phyloP scores from a whole-genome alignment of 371 early-diverging fungal species.

The Mucor racemosus region DNA sequence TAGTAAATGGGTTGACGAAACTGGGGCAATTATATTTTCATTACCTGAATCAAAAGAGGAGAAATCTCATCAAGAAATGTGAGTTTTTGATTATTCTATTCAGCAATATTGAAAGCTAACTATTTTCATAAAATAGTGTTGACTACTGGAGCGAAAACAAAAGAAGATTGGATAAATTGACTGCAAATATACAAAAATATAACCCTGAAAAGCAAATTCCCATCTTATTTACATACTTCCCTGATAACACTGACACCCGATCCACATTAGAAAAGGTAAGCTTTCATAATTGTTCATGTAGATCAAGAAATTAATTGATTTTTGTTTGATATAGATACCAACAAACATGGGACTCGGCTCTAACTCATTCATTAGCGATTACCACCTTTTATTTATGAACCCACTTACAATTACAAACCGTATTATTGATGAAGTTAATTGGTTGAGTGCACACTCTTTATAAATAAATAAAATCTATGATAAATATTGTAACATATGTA shows the following conservation, averaged over 20 bases:
- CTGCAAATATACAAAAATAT: constrained; percentile 11
- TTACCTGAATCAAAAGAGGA: constrained; percentile 31
- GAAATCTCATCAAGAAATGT: constrained; percentile 9
- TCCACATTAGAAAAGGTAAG: constrained; percentile 28
- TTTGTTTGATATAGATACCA: constrained; percentile 29
- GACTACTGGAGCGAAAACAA: constrained; percentile 34
- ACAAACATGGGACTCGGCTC: constrained; percentile 18
- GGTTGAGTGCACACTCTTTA: constrained; percentile 23
- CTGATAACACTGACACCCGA: constrained; percentile 15
- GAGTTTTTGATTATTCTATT: neutral
- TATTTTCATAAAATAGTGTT: neutral
- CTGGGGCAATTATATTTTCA: constrained; percentile 38
- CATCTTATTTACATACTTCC: constrained; percentile 42
- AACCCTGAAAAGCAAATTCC: constrained; percentile 31
- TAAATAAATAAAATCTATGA: neutral
- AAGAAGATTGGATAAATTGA: constrained; percentile 25
- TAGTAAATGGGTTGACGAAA: constrained; percentile 28
- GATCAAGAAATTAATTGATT: no score
- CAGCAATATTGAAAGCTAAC: neutral
- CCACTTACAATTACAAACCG: constrained; percentile 29
- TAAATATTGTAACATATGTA: no score
- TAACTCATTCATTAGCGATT: constrained; percentile 23
- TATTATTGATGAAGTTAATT: constrained; percentile 34
- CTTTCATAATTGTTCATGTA: no score
- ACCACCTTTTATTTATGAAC: constrained; percentile 45